Conservation (phyloP, 2,329 filamentous ascomycete species). For the Coniochaeta hoffmannii region DNA sequence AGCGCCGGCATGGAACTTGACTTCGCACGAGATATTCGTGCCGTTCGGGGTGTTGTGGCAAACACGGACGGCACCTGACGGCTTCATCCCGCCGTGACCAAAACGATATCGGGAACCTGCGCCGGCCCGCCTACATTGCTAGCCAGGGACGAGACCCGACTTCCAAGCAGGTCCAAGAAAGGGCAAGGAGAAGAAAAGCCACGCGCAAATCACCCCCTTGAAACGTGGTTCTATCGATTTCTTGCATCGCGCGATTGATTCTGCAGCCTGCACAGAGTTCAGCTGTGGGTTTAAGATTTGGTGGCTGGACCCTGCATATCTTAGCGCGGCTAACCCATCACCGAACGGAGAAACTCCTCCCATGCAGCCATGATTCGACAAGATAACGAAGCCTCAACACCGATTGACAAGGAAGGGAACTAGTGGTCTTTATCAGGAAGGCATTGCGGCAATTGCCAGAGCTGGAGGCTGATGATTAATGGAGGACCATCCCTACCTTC, state of each 20-base stretch:
- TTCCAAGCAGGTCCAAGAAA: no score
- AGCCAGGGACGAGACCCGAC: not conserved
- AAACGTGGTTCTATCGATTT: not conserved
- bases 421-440: not conserved
- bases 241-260: not conserved
- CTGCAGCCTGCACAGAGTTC: not conserved
- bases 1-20: no score
- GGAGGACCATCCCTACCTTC: no score
- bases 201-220: not conserved
- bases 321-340: not conserved
- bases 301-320: not conserved
- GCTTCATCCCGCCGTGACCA: not conserved
- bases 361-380: not conserved
- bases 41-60: no score
- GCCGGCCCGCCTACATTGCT: not conserved
- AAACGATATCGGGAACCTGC: not conserved
- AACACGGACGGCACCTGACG: not conserved
- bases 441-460: no score
- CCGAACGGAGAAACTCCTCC: not conserved
- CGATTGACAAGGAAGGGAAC: not conserved
- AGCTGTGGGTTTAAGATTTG: not conserved
- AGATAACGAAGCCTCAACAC: not conserved
- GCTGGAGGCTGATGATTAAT: no score
- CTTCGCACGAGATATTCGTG: no score
- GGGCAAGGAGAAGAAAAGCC: no score